Base-by-base conservation (phyloP, 148 eudicot species). In the Limonium bicolor region DNA sequence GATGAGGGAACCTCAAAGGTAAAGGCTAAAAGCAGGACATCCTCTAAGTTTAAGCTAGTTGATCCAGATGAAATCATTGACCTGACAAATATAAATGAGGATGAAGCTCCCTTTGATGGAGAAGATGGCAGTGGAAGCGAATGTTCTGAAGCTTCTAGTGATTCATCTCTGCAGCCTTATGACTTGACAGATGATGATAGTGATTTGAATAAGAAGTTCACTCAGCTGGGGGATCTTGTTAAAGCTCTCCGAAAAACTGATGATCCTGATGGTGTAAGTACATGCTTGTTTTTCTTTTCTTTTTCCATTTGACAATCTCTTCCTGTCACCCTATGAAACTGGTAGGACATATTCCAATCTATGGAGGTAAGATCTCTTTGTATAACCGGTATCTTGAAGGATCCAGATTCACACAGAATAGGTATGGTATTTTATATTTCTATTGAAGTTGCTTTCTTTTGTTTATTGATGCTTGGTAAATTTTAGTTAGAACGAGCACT, bases 171-270 rank as follows among this genome's bases (percentile, higher is more conserved):
- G 50, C 85, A 77, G 70, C 97, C 97, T 10, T 90, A 84, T 52
- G 97, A 90, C 66, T 68, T 84, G 53, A 51, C 75, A 25, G 95
- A 90, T 60, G 95, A 90, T 65, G 93, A 78, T 57, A 58, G 68
- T 44, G 97, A 90, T 73, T 65, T 90, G 60, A 77, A 67, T 58
- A 73, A 59, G 20, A 84, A 72, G 20, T 70, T 84, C 46, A 63
- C 87, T 34, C 93, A 90, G 63, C 67, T 90, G 71, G 78, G 77
- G 51, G 97, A 90, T 65, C 83, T 80, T 35, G 68, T 71, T 66
- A 95, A 79, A 64, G 86, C 95, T 22, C 76, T 90, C 12, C 69
- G 93, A 50, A 90, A 90, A 61, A 51, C 95, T 40, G 93, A 90
- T 59, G 95, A 90, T 27, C 73, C 83, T 30, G 87, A 84, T 55